phyloP scores from a whole-genome alignment of 139 green algal genomes.

The Eudorina sp. region DNA sequence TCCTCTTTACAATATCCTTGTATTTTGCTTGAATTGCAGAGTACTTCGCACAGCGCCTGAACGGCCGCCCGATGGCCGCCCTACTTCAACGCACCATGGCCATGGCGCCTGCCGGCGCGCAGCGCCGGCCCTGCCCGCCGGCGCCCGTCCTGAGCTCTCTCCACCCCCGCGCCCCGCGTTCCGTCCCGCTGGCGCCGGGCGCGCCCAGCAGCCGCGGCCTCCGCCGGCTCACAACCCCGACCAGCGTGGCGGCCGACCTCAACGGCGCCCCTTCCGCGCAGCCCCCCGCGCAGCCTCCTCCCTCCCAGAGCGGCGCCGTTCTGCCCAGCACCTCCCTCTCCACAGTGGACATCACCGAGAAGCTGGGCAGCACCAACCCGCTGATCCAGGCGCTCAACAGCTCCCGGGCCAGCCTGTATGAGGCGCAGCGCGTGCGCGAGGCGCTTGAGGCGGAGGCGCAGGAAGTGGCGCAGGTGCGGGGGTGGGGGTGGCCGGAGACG shows the following conservation, averaged over 20 bases:
- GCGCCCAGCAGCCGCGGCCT: neutral
- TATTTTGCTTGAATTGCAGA: neutral
- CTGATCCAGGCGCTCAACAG: constrained; percentile 35
- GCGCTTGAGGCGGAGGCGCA: constrained; percentile 71
- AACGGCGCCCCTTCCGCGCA: neutral
- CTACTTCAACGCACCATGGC: neutral
- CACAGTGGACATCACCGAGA: constrained; percentile 42
- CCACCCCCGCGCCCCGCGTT: neutral
- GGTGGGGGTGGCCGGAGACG: no score
- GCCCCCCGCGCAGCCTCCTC: neutral
- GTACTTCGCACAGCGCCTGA: neutral
- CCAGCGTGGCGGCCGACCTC: neutral
- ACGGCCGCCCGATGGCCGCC: neutral
- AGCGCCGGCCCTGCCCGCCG: neutral
- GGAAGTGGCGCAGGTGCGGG: constrained; percentile 58
- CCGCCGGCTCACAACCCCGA: neutral
- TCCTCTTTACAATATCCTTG: no score
- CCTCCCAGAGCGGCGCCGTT: neutral
- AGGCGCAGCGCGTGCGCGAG: constrained; percentile 60
- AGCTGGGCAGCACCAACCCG: constrained; percentile 47
- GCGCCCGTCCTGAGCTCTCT: neutral
- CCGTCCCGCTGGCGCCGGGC: neutral
- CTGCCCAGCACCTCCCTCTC: neutral
- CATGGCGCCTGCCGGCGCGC: neutral
- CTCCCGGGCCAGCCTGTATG: constrained; percentile 39